Base-by-base conservation (phyloP, 371 early-diverging fungal genomes). In the Choanephora cucurbitarum region DNA sequence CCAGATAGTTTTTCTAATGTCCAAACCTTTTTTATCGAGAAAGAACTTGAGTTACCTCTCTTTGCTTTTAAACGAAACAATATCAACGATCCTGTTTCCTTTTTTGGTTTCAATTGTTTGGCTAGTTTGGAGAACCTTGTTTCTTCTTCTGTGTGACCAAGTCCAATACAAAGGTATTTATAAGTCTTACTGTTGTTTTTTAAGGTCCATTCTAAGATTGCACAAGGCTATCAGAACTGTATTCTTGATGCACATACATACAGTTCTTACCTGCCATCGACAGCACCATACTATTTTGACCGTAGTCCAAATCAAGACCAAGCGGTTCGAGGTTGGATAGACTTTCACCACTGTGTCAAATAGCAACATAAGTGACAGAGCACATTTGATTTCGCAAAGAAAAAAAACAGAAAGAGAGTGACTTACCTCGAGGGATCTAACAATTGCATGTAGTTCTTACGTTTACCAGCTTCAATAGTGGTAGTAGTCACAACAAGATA, bases 111-210 rank as follows among this genome's bases (percentile, higher is more conserved):
- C 15, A 54, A 34, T 10, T 64, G 18, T 37, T 59, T 51, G 31
- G 65, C 24, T 13, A 33, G 24, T 19, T 22, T 49, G 19, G 51
- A 21, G 14, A 52, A 17, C 19, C 55, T 44, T 6, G 55, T 56
- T 3, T 52, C 42, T 11, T 60, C 58, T 47, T 56, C 60, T 21
- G 57, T 47, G 34, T 73, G 70, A 1, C 69, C 69, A 31, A 71
- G 52, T 0, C 77, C 77, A 13, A 77, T 49, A 44, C 77, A 77
- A 15, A 77, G 31, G 46, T 77, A 77, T 8, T 69, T 62, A 43
- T 73, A 72, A 1, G 44, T 10, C 44, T 66, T 65, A 5, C 46
- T 56, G 11, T 60, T 65, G 24, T 66, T 58, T 19, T 54, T 44
- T 10, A 77, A 62, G 5, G 52, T 48, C 77, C 77, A 77, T n/a